Evolutionary conservation across 805 yeast genomes (phyloP), one percentile per base, ranked within the genome.

Genomic region (Candida germanica): DNA sequence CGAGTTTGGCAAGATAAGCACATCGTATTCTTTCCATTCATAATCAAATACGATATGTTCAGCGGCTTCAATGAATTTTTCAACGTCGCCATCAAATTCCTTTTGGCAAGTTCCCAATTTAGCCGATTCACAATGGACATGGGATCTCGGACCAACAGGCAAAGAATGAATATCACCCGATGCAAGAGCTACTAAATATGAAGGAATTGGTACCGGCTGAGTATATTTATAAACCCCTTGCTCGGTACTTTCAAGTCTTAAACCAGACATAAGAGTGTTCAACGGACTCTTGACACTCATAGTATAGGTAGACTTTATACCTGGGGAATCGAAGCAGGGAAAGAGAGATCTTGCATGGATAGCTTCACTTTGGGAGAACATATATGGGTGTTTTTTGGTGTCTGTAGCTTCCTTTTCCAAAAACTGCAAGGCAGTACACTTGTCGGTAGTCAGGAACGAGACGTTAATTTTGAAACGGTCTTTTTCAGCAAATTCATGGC

Each of bases 251-350:
- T 47, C 47, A 11, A 52, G 53, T n/a, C 69, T 64, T 17, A 76
- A 64, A 29, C 95, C 96, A 5, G 89, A 79, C 61, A 86, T 79
- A 18, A 87, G 77, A 3, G 78, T 77, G n/a, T 84, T 84, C 36
- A 75, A 68, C 11, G 78, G 72, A 2, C 95, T 84, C 27, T 59
- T 70, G 35, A 84, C 78, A 16, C 62, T 64, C 44, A 81, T 79
- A 12, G 63, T 56, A 51, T 71, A 84, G 1, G 80, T 68, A 1
- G 88, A 73, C 56, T 88, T 88, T 20, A 87, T 72, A 0, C 91
- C 73, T 1, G 96, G 96, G 0, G 96, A 87, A 58, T 88, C 96
- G 54, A 88, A 88, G 50, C 87, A 84, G 6, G 96, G 96, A 64
- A 84, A 81, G 52, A 87, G 69, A 11, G 91, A 76, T 51, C 96